Evolutionary conservation across 805 yeast genomes (phyloP).

Genomic region (Vanderwaltozyma verrucispora): DNA sequence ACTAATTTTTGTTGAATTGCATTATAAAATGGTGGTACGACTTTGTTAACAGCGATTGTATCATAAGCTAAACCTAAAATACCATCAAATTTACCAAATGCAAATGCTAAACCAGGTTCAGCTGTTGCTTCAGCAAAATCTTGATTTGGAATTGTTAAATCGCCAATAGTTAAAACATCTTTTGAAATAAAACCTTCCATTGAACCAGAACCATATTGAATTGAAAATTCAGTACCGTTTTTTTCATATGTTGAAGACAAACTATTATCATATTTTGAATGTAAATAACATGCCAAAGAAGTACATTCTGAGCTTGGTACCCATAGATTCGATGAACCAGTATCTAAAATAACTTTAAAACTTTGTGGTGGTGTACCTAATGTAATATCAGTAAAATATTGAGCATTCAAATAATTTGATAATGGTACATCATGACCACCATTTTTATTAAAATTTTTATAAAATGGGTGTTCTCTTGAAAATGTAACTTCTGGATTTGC

Average conservation of each 20-base stretch:
- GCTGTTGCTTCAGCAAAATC: conserved; percentile 95
- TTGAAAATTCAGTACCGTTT: conserved; percentile 78
- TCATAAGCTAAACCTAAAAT: conserved; percentile 91
- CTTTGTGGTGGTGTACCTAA: conserved; percentile 90
- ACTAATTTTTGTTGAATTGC: conserved; percentile 75
- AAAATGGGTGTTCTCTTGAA: conserved; percentile 17
- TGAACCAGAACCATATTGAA: conserved; percentile 88
- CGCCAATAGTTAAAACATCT: conserved; percentile 70
- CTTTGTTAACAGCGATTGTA: conserved; percentile 76
- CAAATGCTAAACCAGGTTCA: conserved; percentile 97
- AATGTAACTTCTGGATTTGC: conserved; percentile 33
- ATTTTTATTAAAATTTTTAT: conserved; percentile 5
- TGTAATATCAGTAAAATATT: conserved; percentile 84
- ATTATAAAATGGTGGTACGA: conserved; percentile 90
- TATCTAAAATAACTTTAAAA: conserved; percentile 90
- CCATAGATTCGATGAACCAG: conserved; percentile 97
- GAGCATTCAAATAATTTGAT: conserved; percentile 91
- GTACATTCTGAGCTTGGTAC: conserved; percentile 84
- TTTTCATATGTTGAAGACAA: conserved; percentile 74
- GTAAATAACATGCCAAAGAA: conserved; percentile 92
- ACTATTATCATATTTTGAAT: conserved; percentile 79
- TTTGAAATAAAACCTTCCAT: conserved; percentile 87
- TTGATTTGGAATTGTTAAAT: conserved; percentile 70
- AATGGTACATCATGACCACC: conserved; percentile 68
- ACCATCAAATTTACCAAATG: conserved; percentile 98